Evolutionary conservation across 768 basidiomycete genomes (phyloP), one percentile per base, ranked within the genome.

Genomic region (Boletus vermiculosoides): DNA sequence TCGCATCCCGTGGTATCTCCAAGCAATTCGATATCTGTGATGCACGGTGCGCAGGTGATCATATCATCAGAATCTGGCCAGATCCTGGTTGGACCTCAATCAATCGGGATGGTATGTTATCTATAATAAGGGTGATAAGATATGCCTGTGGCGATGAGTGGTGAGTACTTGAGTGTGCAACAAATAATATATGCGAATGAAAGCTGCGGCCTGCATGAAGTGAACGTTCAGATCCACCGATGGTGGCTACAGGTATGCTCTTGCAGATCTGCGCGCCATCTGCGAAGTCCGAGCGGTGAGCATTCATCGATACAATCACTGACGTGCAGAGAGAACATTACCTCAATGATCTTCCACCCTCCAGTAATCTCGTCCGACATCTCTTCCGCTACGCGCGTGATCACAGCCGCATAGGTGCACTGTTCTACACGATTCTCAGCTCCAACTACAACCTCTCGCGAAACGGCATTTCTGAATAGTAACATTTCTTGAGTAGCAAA

Each of bases 291-390:
- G 45, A 36, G 50, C 25, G 16, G 25, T 57, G 42, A 55, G 46
- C 3, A 37, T n/a, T 34, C 23, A 8, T 28, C 28, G 12, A 18
- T 16, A 40, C 23, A 22, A 53, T 34, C 23, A 7, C 34, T 2
- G 23, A 40, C 36, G 5, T 25, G 5, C 25, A 41, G 25, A 23
- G n/a, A 33, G 5, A 15, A 34, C 75, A 83, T 50, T 68, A 94
- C 94, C 86, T 98, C 96, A 28, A 98, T 82, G 51, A 98, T 84
- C 74, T 98, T 98, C 96, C 97, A 99, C 13, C 97, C 97, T 42
- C 92, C 94, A 0, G 97, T 99, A 45, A 97, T 79, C 71, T 94
- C 92, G 69, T 98, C 91, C 30, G 85, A 86, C 59, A 98, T 76
- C 68, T 98, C 93, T 64, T 88, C 88, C 67, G 92, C 87, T 31